A percentile compares a stretch with the other conserved stretches of the same genome.
These are phyloP conservation scores for Plenodomus tracheiphilus DNA, from an alignment of 2,329 filamentous ascomycete genomes.

Conservation along the genomic window DNA sequence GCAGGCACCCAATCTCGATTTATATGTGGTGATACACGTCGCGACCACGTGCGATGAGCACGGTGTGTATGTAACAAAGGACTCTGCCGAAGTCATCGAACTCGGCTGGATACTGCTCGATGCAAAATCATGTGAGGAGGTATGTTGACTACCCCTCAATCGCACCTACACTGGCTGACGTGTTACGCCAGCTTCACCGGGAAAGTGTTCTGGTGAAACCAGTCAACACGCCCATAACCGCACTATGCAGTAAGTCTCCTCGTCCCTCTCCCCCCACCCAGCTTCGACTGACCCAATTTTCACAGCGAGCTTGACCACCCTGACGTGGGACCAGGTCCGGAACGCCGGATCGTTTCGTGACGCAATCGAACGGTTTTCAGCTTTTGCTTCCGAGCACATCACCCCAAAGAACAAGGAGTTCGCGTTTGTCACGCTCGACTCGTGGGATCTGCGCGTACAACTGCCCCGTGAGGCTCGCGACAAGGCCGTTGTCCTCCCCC, in stretches of 20 bases:
- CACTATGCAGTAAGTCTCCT: constrained; percentile 84
- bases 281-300: constrained; percentile 29
- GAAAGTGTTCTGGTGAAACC: constrained; percentile 98
- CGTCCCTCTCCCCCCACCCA: background rate
- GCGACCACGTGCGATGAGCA: constrained; percentile 99
- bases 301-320: constrained; percentile 89
- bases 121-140: constrained; percentile 89
- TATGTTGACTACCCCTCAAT: constrained; percentile 43
- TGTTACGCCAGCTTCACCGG: constrained; percentile 73
- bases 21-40: constrained; percentile 97
- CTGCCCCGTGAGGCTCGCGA: constrained; percentile 96
- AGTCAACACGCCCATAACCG: constrained; percentile 97
- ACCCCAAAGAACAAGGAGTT: constrained; percentile 92
- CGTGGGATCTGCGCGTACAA: constrained; percentile 97
- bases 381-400: constrained; percentile 90
- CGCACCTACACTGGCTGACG: constrained; percentile 30
- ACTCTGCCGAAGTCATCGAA: constrained; percentile 99
- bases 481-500: constrained; percentile 94
- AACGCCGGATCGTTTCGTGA: constrained; percentile 97
- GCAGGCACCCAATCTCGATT: constrained; percentile 66
- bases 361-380: constrained; percentile 91
- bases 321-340: constrained; percentile 98
- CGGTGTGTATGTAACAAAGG: constrained; percentile 98
- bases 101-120: constrained; percentile 97
- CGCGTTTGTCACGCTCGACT: constrained; percentile 96